A percentile compares a stretch with the other conserved stretches of the same genome.
Evolutionary conservation across 495 filamentous ascomycete genomes (phyloP).

Genomic region (Pseudoneurospora amorphoporcata): DNA sequence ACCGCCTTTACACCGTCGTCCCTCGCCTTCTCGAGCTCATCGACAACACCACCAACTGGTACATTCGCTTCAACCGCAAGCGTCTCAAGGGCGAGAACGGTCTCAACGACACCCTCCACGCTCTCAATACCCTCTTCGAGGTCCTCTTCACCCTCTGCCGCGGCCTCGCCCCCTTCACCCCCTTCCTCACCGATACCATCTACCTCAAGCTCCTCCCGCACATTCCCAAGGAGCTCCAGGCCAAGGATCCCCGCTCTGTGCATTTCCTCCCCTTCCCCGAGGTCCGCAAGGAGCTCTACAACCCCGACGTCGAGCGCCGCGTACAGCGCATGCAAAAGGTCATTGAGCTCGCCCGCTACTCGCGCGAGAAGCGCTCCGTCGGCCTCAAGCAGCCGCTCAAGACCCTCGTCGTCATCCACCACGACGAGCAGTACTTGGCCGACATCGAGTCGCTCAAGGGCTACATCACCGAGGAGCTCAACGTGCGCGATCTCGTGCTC

Average conservation of each 20-base stretch:
- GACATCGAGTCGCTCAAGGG: constrained; percentile 74
- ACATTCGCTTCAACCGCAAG: constrained; percentile 97
- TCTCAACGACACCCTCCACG: constrained; percentile 69
- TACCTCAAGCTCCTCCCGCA: constrained; percentile 71
- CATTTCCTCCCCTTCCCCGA: constrained; percentile 90
- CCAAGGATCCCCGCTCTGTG: constrained; percentile 67
- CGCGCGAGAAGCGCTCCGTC: constrained; percentile 74
- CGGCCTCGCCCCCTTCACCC: constrained; percentile 86
- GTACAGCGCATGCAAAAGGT: constrained; percentile 90
- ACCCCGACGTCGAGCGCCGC: constrained; percentile 72
- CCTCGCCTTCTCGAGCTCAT: constrained; percentile 79
- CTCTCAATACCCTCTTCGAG: constrained; percentile 94
- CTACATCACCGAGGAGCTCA: constrained; percentile 86
- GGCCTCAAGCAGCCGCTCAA: constrained; percentile 86
- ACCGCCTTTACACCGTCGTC: constrained; percentile 90
- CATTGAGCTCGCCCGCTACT: constrained; percentile 79
- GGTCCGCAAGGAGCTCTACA: constrained; percentile 78
- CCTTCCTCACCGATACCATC: constrained; percentile 92
- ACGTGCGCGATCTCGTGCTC: constrained; percentile 75
- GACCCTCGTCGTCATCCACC: constrained; percentile 83
- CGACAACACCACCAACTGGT: constrained; percentile 98
- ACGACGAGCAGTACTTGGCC: constrained; percentile 70
- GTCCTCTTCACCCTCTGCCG: constrained; percentile 82
- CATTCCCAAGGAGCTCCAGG: constrained; percentile 47
- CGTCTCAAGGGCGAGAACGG: constrained; percentile 91